Percentiles rank a stretch among this genome's conserved stretches.
phyloP scores from a whole-genome alignment of 148 eudicot species.

The Polygonum maritimum region DNA sequence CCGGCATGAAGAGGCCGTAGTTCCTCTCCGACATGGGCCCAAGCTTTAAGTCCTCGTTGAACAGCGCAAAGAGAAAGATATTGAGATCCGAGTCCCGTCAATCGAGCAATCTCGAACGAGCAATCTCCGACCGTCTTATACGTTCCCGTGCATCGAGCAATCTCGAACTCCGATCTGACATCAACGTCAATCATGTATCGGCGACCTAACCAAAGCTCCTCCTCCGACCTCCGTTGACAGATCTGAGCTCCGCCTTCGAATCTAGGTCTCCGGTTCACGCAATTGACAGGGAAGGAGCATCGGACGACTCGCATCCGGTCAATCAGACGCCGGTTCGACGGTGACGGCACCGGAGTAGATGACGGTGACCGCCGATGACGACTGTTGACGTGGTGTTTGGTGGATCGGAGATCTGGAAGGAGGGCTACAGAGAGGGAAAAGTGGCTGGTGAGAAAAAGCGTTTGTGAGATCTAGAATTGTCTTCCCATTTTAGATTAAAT shows the following conservation, averaged over 20 bases:
- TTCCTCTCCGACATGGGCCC: slow-evolving; percentile 17
- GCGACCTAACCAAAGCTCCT: neutral
- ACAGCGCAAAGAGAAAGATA: slow-evolving; percentile 14
- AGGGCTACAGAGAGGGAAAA: no score
- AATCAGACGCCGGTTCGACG: neutral
- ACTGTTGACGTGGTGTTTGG: no score
- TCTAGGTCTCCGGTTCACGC: neutral
- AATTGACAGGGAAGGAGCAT: neutral
- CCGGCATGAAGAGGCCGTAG: slow-evolving; percentile 13
- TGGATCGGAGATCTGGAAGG: no score
- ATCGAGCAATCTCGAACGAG: no score
- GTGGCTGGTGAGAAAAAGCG: no score
- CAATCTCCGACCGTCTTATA: no score
- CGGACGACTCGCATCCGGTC: neutral
- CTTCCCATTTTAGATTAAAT: no score
- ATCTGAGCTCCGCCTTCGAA: neutral
- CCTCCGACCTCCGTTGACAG: neutral
- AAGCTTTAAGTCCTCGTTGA: slow-evolving; percentile 16
- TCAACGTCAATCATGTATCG: slow-evolving; percentile 1
- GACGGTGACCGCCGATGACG: no score
- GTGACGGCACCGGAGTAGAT: no score
- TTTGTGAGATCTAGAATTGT: no score
- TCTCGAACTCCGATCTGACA: no score
- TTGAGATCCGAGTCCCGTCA: slow-evolving; percentile 7
- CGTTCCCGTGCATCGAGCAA: no score